These are phyloP conservation scores for Fusarium austroafricanum DNA, from an alignment of 2,329 filamentous ascomycete genomes.

Conservation along the genomic window DNA sequence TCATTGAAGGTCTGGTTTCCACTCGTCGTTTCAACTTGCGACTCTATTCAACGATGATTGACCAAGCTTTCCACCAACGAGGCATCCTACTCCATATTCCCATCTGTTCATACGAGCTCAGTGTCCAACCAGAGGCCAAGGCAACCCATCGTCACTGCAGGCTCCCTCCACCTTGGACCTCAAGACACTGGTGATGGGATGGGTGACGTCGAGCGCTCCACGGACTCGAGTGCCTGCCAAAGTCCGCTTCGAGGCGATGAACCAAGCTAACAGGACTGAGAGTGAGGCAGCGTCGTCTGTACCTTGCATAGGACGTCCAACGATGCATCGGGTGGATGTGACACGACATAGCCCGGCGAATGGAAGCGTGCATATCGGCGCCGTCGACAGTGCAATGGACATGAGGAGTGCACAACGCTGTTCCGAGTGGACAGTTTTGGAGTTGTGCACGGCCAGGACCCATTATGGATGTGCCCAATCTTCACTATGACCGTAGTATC, in stretches of 20 bases:
- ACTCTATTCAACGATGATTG: slow-evolving; percentile 22
- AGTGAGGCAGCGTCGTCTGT: slow-evolving; percentile 40
- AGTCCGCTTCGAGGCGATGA: slow-evolving; percentile 37
- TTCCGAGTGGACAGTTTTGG: slow-evolving; percentile 42
- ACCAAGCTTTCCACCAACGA: slow-evolving; percentile 24
- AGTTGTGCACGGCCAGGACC: slow-evolving; percentile 42
- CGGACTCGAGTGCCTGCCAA: slow-evolving; percentile 25
- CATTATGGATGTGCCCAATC: slow-evolving; percentile 31
- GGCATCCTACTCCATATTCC: slow-evolving; percentile 16
- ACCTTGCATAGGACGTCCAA: slow-evolving; percentile 45
- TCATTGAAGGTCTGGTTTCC: slow-evolving; percentile 24
- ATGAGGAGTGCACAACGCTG: slow-evolving; percentile 40
- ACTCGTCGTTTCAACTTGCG: slow-evolving; percentile 34
- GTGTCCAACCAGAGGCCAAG: slow-evolving; percentile 35
- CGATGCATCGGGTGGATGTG: slow-evolving; percentile 45
- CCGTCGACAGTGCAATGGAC: slow-evolving; percentile 25
- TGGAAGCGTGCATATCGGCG: slow-evolving; percentile 48
- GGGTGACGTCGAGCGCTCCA: slow-evolving; percentile 43
- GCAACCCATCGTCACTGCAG: slow-evolving; percentile 28
- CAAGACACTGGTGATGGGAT: slow-evolving; percentile 27
- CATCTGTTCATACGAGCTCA: slow-evolving; percentile 5
- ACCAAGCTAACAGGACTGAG: slow-evolving; percentile 5
- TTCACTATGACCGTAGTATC: slow-evolving; percentile 20
- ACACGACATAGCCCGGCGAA: slow-evolving; percentile 47
- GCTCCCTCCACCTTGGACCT: slow-evolving; percentile 34